These are phyloP conservation scores for Torulaspora microellipsoides DNA, from an alignment of 805 yeast genomes.

Conservation along the genomic window DNA sequence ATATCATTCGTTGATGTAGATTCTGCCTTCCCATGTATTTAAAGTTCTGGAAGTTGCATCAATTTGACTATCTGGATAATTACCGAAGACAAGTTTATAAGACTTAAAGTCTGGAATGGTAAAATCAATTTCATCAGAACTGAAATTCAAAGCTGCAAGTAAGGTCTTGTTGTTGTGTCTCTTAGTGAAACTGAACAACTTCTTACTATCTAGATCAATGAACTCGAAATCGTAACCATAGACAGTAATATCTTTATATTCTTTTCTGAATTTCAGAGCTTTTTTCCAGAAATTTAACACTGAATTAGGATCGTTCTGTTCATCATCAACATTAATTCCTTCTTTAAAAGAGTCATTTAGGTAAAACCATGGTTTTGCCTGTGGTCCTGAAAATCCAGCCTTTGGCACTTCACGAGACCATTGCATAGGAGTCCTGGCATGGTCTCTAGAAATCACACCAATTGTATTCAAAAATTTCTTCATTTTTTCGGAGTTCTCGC, in stretches of 20 bases:
- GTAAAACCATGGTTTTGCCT: slow-evolving; percentile 49
- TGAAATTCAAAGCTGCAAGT: slow-evolving; percentile 42
- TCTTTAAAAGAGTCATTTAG: slow-evolving; percentile 47
- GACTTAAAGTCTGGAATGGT: slow-evolving; percentile 27
- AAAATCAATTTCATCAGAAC: slow-evolving; percentile 33
- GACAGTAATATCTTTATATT: slow-evolving; percentile 40
- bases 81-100: slow-evolving; percentile 27
- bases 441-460: slow-evolving; percentile 44
- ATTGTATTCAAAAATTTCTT: slow-evolving; percentile 35
- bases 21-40: slow-evolving; percentile 45
- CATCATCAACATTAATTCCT: slow-evolving; percentile 44
- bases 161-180: slow-evolving; percentile 32
- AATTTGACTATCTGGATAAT: slow-evolving; percentile 31
- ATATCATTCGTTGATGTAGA: slow-evolving; percentile 24
- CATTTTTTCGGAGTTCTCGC: slow-evolving; percentile 27
- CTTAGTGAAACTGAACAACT: slow-evolving; percentile 43
- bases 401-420: slow-evolving; percentile 41
- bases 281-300: slow-evolving; percentile 44
- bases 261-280: slow-evolving; percentile 42
- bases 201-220: slow-evolving; percentile 40
- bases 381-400: slow-evolving; percentile 43
- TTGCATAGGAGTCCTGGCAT: slow-evolving; percentile 54
- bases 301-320: slow-evolving; percentile 43
- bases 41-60: slow-evolving; percentile 26
- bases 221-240: slow-evolving; percentile 44